Percentiles rank a stretch among this genome's conserved stretches.
Evolutionary conservation across 805 yeast genomes (phyloP).

Genomic region (Metschnikowia picachoensis): DNA sequence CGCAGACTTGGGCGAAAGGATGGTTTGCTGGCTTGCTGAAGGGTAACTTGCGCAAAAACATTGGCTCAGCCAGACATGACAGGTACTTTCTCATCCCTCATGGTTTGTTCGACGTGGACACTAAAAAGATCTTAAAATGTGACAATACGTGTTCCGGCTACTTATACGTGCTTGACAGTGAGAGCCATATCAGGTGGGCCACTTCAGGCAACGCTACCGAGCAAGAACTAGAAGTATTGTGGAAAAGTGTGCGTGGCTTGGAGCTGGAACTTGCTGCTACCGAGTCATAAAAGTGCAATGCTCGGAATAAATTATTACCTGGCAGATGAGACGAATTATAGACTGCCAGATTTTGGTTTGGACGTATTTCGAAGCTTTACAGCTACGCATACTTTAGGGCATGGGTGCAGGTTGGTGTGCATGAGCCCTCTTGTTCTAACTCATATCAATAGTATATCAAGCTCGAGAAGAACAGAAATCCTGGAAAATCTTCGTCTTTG

Average conservation of each 20-base stretch:
- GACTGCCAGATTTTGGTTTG: too few relatives aligned
- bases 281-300: not conserved
- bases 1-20: constrained; percentile 71
- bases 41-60: constrained; percentile 37
- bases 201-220: constrained; percentile 76
- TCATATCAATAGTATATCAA: too few relatives aligned
- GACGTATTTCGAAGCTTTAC: too few relatives aligned
- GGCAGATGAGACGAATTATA: too few relatives aligned
- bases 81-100: constrained; percentile 64
- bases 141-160: constrained; percentile 82
- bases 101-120: constrained; percentile 50
- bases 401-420: not conserved
- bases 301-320: too few relatives aligned
- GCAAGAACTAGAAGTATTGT: constrained; percentile 59
- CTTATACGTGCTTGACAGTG: constrained; percentile 69
- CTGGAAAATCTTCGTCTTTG: too few relatives aligned
- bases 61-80: constrained; percentile 49
- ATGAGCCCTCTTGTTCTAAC: not conserved
- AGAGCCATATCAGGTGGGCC: constrained; percentile 84
- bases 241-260: constrained; percentile 63
- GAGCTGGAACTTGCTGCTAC: constrained; percentile 39
- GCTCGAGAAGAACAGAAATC: too few relatives aligned
- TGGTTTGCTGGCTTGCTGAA: constrained; percentile 47
- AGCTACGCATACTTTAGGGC: not conserved
- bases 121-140: constrained; percentile 57